Evolutionary conservation across 805 yeast species (phyloP), one percentile per base, ranked within the genome.

Genomic region (Komagataella kurtzmanii): DNA sequence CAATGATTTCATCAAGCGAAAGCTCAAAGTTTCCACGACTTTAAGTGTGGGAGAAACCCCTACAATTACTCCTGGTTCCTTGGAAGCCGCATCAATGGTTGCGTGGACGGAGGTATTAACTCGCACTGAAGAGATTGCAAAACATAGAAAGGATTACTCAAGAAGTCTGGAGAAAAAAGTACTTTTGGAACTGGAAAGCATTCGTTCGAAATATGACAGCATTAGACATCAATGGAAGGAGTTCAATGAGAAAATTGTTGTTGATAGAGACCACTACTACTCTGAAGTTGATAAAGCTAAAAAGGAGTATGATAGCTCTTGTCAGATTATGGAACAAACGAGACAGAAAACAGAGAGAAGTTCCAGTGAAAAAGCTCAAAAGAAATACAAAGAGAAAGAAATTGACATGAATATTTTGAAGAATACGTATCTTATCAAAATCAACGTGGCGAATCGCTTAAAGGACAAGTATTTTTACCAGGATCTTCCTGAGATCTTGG

Each of bases 391-490:
- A 30, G 85, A 83, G 30, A 80, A 80, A 56, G 85, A 85, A 60
- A 61, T 69, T 3, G 93, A 85, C 43, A 93, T 93, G 99, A 85
- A 89, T 65, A 75, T 76, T 52, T 80, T 83, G n/a, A 93, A 93
- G 65, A 91, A 91, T 67, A 75, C 76, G 30, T 93, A 93, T 65
- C 67, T 93, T 57, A 77, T 93, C 53, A 80, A 80, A 57, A 83
- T 93, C 62, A 85, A 81, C 59, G 79, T 87, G 24, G 93, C 96
- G 51, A 93, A 93, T 67, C 75, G 98, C 54, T 69, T 90, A 53
- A 93, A 93, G 67, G 98, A 91, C 65, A 93, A 93, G 66, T 89
- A 81, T 68, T 90, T 74, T 65, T 89, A 85, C 62, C 97, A 91
- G 68, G 98, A 93, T 65, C 69, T 89, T 23, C 99, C 99, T 0